Evolutionary conservation across 2,329 filamentous ascomycete species (phyloP).

Genomic region (Talaromyces sp.): DNA sequence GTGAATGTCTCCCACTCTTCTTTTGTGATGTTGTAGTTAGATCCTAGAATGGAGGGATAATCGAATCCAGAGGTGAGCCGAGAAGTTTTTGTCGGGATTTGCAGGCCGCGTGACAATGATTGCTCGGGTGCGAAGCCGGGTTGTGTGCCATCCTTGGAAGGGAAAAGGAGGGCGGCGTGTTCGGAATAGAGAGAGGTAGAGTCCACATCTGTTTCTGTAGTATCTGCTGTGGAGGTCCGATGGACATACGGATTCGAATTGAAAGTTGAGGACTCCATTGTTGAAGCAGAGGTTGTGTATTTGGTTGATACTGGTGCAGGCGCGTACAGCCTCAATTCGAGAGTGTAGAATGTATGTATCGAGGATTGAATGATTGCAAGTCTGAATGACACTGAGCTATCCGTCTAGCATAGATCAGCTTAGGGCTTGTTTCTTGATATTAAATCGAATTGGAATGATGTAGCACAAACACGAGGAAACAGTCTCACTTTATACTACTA

Average conservation of each 20-base stretch:
- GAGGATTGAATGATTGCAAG: not conserved
- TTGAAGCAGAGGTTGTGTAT: not conserved
- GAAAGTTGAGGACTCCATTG: not conserved
- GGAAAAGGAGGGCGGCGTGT: constrained; percentile 18
- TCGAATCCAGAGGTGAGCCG: constrained; percentile 31
- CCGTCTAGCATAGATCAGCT: not conserved
- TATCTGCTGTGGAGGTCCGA: not conserved
- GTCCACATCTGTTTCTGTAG: not conserved
- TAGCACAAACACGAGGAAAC: not conserved
- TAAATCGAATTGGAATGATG: not conserved
- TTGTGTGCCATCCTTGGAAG: constrained; percentile 18
- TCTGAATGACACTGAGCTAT: not conserved
- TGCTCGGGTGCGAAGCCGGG: constrained; percentile 23
- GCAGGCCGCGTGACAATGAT: constrained; percentile 27
- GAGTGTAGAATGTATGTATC: not conserved
- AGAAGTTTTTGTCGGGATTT: constrained; percentile 29
- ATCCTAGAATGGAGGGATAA: constrained; percentile 27
- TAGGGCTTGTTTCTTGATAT: not conserved
- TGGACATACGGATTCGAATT: not conserved
- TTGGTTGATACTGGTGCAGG: not conserved
- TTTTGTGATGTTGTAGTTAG: constrained; percentile 22
- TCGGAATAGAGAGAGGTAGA: constrained; percentile 16
- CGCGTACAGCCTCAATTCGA: not conserved
- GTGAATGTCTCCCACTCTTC: constrained; percentile 30
- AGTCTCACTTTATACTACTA: not conserved